Evolutionary conservation across 73 alveolate genomes (phyloP), one percentile per base, ranked within the genome.

Genomic region (Symbiodinium pilosum): DNA sequence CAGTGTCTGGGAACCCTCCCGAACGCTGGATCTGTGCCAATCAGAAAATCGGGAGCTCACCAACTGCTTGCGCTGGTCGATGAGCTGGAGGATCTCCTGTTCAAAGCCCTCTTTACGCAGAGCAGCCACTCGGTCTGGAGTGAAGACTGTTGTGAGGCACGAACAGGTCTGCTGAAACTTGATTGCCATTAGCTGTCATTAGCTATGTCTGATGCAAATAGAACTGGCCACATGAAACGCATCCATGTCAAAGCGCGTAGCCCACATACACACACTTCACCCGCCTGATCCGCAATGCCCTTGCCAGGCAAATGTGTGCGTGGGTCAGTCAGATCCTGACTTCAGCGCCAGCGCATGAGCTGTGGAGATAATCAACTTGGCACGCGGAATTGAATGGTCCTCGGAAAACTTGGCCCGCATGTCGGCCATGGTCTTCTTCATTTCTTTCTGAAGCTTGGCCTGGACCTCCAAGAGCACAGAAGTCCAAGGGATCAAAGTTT

Each of bases 381-480:
- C 34, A 9, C 14, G 32, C 9, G 1, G 8, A 18, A 3, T 73
- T 43, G 1, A 6, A 42, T 75, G 40, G 28, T 83, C 56, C 40
- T 43, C 71, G 12, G 97, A 91, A 30, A 91, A 91, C 54, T 69
- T 71, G 89, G 88, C 87, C 34, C 97, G 41, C 81, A 91, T 68
- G 77, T 91, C 89, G 34, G 97, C 24, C 88, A 69, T 69, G 39
- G 97, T 91, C 44, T 91, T 91, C 32, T 69, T 36, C 97, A 91
- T 43, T 56, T 91, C 97, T 43, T 91, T 91, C 52, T 91, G 89
- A 38, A 91, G 81, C 97, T 91, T 91, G 81, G 89, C 97, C 21
- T 86, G 88, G 28, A 91, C 97, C 97, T 91, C 52, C 0, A 2
- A 14, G 12, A 38, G 14, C 81, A 24, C 2, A 16, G 81, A 26